These are phyloP conservation scores for Protea cynaroides DNA, from an alignment of 164 flowering plant genomes.

Conservation along the genomic window DNA sequence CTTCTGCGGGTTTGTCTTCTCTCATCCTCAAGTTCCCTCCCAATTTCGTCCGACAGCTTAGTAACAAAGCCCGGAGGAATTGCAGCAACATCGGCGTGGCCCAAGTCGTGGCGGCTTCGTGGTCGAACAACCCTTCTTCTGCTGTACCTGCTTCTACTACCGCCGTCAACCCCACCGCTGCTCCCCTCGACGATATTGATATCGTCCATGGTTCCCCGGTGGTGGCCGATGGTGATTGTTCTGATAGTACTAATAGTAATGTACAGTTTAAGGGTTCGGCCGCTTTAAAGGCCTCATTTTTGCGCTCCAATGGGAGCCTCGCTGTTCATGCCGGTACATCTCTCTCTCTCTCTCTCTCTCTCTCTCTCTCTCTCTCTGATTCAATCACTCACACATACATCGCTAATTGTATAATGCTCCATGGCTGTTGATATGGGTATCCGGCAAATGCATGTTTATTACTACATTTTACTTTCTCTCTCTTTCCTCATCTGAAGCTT, in stretches of 20 bases:
- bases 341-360: not conserved
- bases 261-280: conserved; percentile 31
- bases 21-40: conserved; percentile 75
- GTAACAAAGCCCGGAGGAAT: conserved; percentile 83
- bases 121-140: conserved; percentile 46
- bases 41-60: conserved; percentile 85
- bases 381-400: too few species aligned
- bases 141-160: conserved; percentile 27
- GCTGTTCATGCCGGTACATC: conserved; percentile 84
- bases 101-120: conserved; percentile 85
- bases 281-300: conserved; percentile 41
- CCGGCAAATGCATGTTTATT: too few species aligned
- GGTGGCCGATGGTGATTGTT: conserved; percentile 19
- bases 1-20: not conserved
- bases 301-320: conserved; percentile 71
- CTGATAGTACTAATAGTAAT: conserved; percentile 16
- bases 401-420: too few species aligned
- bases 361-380: too few species aligned
- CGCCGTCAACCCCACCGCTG: conserved; percentile 7
- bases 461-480: too few species aligned
- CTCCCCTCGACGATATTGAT: conserved; percentile 20
- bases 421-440: too few species aligned
- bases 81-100: conserved; percentile 98
- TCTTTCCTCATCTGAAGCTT: too few species aligned
- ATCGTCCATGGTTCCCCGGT: conserved; percentile 19